These are phyloP conservation scores for Schwanniomyces etchellsii DNA, from an alignment of 1,139 yeast genomes.

Conservation along the genomic window DNA sequence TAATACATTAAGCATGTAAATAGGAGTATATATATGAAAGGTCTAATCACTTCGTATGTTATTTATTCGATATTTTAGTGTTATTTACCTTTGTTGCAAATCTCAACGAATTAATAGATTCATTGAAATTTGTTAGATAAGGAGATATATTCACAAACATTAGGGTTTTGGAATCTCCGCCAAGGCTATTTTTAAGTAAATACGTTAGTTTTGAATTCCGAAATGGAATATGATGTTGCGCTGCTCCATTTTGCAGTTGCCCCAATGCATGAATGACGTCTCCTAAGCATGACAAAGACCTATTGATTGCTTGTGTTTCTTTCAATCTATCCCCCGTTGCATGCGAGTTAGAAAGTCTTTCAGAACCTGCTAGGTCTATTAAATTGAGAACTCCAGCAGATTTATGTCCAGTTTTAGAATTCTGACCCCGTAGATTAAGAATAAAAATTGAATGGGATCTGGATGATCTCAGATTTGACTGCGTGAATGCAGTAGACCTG, in stretches of 20 bases:
- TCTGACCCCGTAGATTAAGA: slow-evolving; percentile 52
- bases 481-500: slow-evolving; percentile 79
- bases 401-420: slow-evolving; percentile 42
- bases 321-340: slow-evolving; percentile 74
- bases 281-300: slow-evolving; percentile 81
- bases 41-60: slow-evolving; percentile 1
- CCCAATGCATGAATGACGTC: slow-evolving; percentile 83
- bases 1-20: slow-evolving; percentile 4
- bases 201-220: slow-evolving; percentile 68
- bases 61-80: slow-evolving; percentile 29
- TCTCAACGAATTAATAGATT: slow-evolving; percentile 77
- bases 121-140: slow-evolving; percentile 53
- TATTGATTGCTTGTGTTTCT: slow-evolving; percentile 89
- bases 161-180: slow-evolving; percentile 82
- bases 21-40: slow-evolving; percentile 1
- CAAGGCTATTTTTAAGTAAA: slow-evolving; percentile 73
- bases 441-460: slow-evolving; percentile 69
- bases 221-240: slow-evolving; percentile 42
- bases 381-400: slow-evolving; percentile 65
- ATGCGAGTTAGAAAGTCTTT: slow-evolving; percentile 70
- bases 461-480: slow-evolving; percentile 73
- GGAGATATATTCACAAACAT: slow-evolving; percentile 94
- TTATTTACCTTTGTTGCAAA: slow-evolving; percentile 81
- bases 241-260: slow-evolving; percentile 25
- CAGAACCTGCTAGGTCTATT: slow-evolving; percentile 87